Percentiles rank a stretch among this genome's conserved stretches.
phyloP scores from a whole-genome alignment of 2,329 filamentous ascomycete genomes.

The Ceratocystis colombiana region DNA sequence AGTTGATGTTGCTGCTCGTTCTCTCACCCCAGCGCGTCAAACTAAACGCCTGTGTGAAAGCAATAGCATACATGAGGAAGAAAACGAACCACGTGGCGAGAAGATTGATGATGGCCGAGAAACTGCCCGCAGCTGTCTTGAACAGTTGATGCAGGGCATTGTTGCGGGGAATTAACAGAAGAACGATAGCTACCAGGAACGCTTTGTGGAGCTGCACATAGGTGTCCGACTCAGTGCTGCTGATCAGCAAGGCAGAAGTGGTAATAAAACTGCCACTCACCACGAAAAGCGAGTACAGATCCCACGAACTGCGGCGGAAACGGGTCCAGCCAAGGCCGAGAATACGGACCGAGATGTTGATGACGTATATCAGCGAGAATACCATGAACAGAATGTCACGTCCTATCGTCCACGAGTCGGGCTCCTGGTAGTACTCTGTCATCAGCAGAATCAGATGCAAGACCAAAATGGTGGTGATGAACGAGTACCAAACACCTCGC shows the following conservation, averaged over 20 bases:
- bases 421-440: conserved; percentile 73
- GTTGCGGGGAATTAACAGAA: conserved; percentile 88
- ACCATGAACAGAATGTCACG: conserved; percentile 69
- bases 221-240: conserved; percentile 46
- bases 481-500: conserved; percentile 79
- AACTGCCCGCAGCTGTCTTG: conserved; percentile 92
- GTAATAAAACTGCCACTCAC: conserved; percentile 66
- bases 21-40: conserved; percentile 73
- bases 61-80: conserved; percentile 93
- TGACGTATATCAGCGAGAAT: conserved; percentile 72
- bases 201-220: conserved; percentile 84
- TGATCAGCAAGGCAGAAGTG: conserved; percentile 70
- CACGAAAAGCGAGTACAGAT: conserved; percentile 73
- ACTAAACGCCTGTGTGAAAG: conserved; percentile 89
- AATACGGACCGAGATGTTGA: conserved; percentile 74
- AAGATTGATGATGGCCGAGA: conserved; percentile 81
- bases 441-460: conserved; percentile 75
- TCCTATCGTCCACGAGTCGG: conserved; percentile 55
- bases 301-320: conserved; percentile 90
- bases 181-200: conserved; percentile 79
- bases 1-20: conserved; percentile 73
- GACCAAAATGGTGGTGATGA: conserved; percentile 68
- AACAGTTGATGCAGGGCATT: conserved; percentile 96
- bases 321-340: conserved; percentile 83
- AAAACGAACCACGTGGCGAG: conserved; percentile 95